These are phyloP conservation scores for Chaetomium sp. DNA, from an alignment of 2,329 filamentous ascomycete genomes.

Conservation along the genomic window DNA sequence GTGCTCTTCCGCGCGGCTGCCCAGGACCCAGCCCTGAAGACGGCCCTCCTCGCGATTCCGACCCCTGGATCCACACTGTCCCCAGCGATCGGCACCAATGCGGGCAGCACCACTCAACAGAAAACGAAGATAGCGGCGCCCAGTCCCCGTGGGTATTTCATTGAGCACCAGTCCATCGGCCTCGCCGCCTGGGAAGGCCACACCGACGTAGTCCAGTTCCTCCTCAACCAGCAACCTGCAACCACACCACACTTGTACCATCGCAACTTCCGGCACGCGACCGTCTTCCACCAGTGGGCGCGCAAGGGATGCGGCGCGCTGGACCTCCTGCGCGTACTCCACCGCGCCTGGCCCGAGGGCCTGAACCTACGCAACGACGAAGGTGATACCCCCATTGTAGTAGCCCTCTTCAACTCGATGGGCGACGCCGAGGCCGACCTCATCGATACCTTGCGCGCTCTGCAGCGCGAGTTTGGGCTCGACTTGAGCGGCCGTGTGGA, in stretches of 20 bases:
- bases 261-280: not conserved
- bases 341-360: slow-evolving; percentile 2
- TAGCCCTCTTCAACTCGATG: not conserved
- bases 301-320: not conserved
- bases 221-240: not conserved
- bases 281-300: slow-evolving; percentile 4
- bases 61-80: no score
- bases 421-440: no score
- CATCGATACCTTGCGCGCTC: no score
- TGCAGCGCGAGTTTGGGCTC: no score
- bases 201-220: not conserved
- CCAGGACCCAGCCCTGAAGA: not conserved
- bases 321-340: not conserved
- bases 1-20: not conserved
- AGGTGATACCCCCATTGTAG: not conserved
- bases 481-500: no score
- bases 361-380: not conserved
- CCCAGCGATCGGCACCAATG: no score
- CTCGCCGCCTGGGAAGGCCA: not conserved
- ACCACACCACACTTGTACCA: not conserved
- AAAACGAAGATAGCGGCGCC: not conserved
- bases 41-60: not conserved
- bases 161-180: slow-evolving; percentile 1
- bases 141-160: not conserved
- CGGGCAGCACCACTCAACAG: not conserved